A percentile compares a stretch with the other conserved stretches of the same genome.
These are phyloP conservation scores for Cephaloascus albidus DNA, from an alignment of 805 yeast genomes.

Conservation along the genomic window DNA sequence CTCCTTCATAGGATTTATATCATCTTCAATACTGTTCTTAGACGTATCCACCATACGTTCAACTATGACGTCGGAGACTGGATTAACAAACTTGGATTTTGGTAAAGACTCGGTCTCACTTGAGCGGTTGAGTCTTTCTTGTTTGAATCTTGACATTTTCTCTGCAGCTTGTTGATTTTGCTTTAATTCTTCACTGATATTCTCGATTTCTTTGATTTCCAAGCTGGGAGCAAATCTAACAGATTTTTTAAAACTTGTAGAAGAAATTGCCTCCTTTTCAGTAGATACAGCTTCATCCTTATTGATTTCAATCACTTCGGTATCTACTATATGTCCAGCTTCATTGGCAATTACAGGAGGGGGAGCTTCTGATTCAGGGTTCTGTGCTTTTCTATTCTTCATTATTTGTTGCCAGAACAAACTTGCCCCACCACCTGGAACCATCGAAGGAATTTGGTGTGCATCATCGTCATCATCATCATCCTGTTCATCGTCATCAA, in stretches of 20 bases:
- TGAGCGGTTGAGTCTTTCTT: constrained; percentile 4
- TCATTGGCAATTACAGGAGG: too few species aligned
- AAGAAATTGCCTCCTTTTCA: background rate
- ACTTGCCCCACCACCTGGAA: constrained; percentile 16
- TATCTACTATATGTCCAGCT: too few species aligned
- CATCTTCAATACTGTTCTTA: too few species aligned
- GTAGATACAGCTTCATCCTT: background rate
- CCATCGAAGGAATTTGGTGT: constrained; percentile 6
- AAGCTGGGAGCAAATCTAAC: constrained; percentile 46
- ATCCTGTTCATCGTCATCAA: constrained; percentile 26
- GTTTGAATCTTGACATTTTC: constrained; percentile 10
- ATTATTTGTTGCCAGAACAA: constrained; percentile 32
- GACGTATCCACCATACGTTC: too few species aligned
- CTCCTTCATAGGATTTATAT: too few species aligned
- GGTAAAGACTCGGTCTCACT: too few species aligned
- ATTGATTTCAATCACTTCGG: background rate
- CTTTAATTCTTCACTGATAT: constrained; percentile 39
- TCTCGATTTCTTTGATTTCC: constrained; percentile 52
- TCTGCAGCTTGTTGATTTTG: constrained; percentile 10
- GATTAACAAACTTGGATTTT: too few species aligned
- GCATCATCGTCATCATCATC: constrained; percentile 18
- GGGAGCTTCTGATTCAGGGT: background rate
- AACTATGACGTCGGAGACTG: too few species aligned
- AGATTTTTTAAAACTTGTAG: constrained; percentile 22
- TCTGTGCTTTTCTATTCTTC: constrained; percentile 13